Evolutionary conservation across 257 asterid genomes (phyloP).

Genomic region (Nicotiana noctiflora): DNA sequence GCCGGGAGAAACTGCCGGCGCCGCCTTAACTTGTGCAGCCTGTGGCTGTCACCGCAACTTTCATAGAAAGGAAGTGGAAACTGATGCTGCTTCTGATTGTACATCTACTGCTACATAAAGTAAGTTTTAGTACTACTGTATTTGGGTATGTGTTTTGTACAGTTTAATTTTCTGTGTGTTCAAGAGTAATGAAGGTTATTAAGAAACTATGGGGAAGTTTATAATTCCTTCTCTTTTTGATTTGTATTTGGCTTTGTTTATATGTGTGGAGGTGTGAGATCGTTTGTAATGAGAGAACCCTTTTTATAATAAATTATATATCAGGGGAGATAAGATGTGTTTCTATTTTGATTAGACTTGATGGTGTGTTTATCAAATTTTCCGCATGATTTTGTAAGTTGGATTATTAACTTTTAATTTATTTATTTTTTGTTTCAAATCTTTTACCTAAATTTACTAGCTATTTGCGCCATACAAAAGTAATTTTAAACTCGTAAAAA

Average conservation of each 20-base stretch:
- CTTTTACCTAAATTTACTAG: background rate
- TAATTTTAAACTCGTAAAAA: background rate
- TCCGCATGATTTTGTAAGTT: background rate
- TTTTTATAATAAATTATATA: background rate
- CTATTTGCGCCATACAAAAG: background rate
- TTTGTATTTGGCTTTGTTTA: background rate
- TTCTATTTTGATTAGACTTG: conserved; percentile 3
- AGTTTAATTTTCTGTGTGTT: background rate
- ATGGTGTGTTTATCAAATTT: background rate
- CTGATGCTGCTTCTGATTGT: conserved; percentile 33
- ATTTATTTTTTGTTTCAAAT: background rate
- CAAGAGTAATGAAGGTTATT: background rate
- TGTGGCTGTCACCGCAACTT: conserved; percentile 89
- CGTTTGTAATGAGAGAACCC: background rate
- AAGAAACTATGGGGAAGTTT: background rate
- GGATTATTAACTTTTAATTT: background rate
- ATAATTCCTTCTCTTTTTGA: background rate
- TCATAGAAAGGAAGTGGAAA: conserved; percentile 54
- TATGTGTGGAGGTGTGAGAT: conserved; percentile 1
- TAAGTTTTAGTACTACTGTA: background rate
- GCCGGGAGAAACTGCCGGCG: conserved; percentile 42
- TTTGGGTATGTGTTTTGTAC: background rate
- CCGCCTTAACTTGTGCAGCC: conserved; percentile 80
- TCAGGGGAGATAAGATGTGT: conserved; percentile 4
- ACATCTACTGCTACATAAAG: conserved; percentile 16